phyloP scores from a whole-genome alignment of 148 eudicot species.

The Rhododendron vialii region DNA sequence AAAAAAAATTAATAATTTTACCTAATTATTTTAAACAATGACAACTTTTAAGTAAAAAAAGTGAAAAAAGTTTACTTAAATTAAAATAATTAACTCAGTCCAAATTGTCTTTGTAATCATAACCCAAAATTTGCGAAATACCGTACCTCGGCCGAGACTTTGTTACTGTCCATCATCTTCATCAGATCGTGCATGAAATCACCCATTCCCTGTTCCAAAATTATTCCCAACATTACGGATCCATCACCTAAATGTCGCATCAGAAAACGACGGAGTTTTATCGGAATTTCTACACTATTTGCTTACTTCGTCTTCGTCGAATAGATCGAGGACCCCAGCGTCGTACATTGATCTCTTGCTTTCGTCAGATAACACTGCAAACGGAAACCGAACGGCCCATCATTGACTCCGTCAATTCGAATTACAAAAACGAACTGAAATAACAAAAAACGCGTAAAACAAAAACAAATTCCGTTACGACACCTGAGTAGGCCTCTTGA shows the following conservation, averaged over 20 bases:
- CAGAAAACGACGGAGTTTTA: neutral
- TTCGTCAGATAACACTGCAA: conserved; percentile 76
- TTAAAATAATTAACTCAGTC: neutral
- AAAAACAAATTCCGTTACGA: neutral
- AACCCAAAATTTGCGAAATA: neutral
- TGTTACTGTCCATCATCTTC: conserved; percentile 63
- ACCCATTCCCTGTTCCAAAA: conserved; percentile 60
- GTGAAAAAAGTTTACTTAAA: too few species aligned
- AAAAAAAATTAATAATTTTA: too few species aligned
- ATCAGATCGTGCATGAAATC: conserved; percentile 86
- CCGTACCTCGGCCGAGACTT: conserved; percentile 50
- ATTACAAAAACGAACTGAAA: neutral
- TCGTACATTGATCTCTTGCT: conserved; percentile 80
- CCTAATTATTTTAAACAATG: too few species aligned
- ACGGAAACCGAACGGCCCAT: neutral
- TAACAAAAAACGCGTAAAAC: neutral
- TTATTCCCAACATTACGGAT: neutral
- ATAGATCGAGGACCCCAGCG: conserved; percentile 76
- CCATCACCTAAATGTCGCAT: neutral
- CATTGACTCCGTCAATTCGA: neutral
- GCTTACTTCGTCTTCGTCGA: conserved; percentile 63
- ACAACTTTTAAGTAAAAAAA: too few species aligned
- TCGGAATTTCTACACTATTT: too few species aligned
- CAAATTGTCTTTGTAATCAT: neutral
- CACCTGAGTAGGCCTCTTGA: conserved; percentile 95